Conservation (phyloP, 805 yeast species). For the Barnettozyma botsteinii region DNA sequence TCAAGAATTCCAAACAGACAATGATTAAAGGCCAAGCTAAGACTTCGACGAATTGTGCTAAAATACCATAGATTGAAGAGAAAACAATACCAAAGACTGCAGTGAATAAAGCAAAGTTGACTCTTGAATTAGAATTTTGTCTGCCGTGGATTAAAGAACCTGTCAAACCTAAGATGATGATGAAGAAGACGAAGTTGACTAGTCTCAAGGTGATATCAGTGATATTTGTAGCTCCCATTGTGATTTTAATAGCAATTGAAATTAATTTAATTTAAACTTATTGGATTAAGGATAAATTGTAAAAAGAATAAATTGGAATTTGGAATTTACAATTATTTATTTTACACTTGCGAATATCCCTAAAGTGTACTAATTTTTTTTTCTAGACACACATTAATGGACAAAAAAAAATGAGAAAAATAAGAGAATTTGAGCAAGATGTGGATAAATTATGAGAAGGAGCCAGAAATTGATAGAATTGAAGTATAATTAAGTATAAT, state of each 20-base stretch:
- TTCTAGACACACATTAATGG: no score
- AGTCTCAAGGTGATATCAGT: slow-evolving; percentile 74
- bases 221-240: slow-evolving; percentile 29
- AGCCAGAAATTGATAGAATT: no score
- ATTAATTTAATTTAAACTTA: neutral
- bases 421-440: no score
- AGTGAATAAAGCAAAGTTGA: slow-evolving; percentile 83
- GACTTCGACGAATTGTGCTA: slow-evolving; percentile 70
- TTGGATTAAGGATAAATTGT: neutral
- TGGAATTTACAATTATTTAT: neutral
- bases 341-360: slow-evolving; percentile 1
- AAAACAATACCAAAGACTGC: slow-evolving; percentile 81
- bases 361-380: neutral
- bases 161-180: slow-evolving; percentile 78
- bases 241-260: neutral
- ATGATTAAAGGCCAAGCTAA: slow-evolving; percentile 85
- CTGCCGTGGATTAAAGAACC: slow-evolving; percentile 81
- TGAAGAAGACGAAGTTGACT: slow-evolving; percentile 68
- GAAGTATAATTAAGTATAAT: no score
- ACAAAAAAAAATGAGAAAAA: no score
- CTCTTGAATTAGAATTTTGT: slow-evolving; percentile 57
- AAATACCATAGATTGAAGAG: slow-evolving; percentile 70
- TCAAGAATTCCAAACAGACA: slow-evolving; percentile 75
- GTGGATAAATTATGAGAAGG: no score
- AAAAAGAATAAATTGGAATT: neutral